Evolutionary conservation across 2,329 filamentous ascomycete genomes (phyloP).

Genomic region (Hypoxylon sp.): DNA sequence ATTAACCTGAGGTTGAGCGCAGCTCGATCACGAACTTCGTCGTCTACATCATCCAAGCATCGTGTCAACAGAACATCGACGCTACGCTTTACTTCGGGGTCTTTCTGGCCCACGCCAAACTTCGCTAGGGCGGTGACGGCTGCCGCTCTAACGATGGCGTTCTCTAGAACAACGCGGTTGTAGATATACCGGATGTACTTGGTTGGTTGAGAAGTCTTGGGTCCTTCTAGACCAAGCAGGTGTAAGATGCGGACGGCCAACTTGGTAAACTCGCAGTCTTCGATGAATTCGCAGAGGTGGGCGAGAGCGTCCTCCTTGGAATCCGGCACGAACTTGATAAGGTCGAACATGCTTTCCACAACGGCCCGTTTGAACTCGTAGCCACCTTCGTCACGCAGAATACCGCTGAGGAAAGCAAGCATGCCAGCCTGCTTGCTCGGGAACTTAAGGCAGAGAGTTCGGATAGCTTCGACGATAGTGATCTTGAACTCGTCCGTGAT

Average conservation of each 20-base stretch:
- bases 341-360: conserved; percentile 98
- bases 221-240: conserved; percentile 92
- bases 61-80: conserved; percentile 91
- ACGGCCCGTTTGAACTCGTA: conserved; percentile 99
- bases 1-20: conserved; percentile 93
- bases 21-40: conserved; percentile 96
- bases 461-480: conserved; percentile 98
- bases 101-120: conserved; percentile 96
- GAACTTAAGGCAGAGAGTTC: conserved; percentile 96
- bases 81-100: conserved; percentile 95
- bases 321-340: conserved; percentile 98
- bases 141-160: conserved; percentile 93
- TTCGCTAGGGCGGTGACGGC: conserved; percentile 96
- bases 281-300: conserved; percentile 98
- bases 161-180: conserved; percentile 97
- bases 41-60: conserved; percentile 96
- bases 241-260: conserved; percentile 95
- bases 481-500: conserved; percentile 99
- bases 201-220: conserved; percentile 93
- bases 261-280: conserved; percentile 99
- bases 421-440: conserved; percentile 98
- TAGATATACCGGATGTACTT: conserved; percentile 99
- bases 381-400: conserved; percentile 94
- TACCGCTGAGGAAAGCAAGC: conserved; percentile 97
- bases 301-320: conserved; percentile 84